These are phyloP conservation scores for Solanum gracilifrons DNA, from an alignment of 257 asterid genomes.

Conservation along the genomic window DNA sequence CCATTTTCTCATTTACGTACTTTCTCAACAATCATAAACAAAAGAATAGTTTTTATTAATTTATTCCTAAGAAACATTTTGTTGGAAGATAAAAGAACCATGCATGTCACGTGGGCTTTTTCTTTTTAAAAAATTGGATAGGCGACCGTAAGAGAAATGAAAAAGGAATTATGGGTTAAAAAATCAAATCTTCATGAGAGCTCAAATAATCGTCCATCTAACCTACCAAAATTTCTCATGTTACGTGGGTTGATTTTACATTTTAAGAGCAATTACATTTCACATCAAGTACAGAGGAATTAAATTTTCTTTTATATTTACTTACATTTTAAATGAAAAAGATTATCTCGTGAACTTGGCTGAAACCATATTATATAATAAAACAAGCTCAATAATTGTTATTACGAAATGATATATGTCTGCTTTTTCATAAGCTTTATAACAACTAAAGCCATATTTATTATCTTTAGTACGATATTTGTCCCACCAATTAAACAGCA, in stretches of 20 bases:
- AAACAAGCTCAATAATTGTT: neutral
- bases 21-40: neutral
- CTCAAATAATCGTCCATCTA: too few relatives aligned
- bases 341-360: neutral
- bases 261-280: neutral
- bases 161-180: too few relatives aligned
- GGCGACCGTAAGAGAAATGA: too few relatives aligned
- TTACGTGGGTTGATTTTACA: neutral
- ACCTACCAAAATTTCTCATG: too few relatives aligned
- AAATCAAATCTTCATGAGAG: too few relatives aligned
- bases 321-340: neutral
- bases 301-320: neutral
- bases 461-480: neutral
- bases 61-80: neutral
- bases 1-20: neutral
- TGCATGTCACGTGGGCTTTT: neutral
- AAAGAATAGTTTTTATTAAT: neutral
- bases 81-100: too few relatives aligned
- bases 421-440: neutral
- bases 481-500: neutral
- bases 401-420: neutral
- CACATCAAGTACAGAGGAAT: neutral
- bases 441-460: neutral
- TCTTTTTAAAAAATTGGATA: too few relatives aligned
- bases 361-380: neutral